Base-by-base conservation (phyloP, 495 filamentous ascomycete species). In the Rostrohypoxylon terebratum region DNA sequence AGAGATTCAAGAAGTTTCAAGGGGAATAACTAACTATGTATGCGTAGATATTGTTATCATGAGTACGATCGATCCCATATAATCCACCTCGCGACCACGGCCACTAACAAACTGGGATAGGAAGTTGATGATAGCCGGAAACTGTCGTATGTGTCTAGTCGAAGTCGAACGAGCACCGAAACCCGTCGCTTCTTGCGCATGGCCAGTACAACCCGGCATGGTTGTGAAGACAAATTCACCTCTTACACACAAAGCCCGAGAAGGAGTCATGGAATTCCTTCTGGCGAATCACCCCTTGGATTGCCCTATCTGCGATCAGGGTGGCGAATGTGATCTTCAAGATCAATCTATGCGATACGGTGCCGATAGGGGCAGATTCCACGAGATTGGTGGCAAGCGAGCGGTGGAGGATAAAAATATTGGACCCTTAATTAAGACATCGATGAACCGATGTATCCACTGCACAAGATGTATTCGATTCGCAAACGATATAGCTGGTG, bases 361-460 rank as follows among this genome's bases (percentile, higher is more conserved):
- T 73, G 93, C 92, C 55, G 96, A 99, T 80, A 89, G 96, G 71
- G 96, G 96, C 57, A 91, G 96, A 71, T 99, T 99, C 83, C 96
- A 99, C 81, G 96, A 99, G 83, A 83, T 93, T 71, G 89, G 88
- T 47, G 96, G 96, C 74, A 99, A 99, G 88, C 92, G 96, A 81
- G 96, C 93, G 4, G 94, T 97, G 33, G 96, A 99, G 84, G 96
- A 99, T 80, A 99, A 99, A 87, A 98, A 98, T 78, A 97, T 99
- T 72, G 96, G 96, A 6, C 96, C 96, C n/a, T 81, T 99, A 64
- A 91, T 99, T 79, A 99, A 99, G 86, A 99, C 96, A 14, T 98
- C 96, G n/a, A 99, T 99, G 96, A 99, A 98, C 84, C 87, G 96
- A 77, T 99, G 96, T 84, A 99, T 99, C 78, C 96, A 99, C 83